These are phyloP conservation scores for Kluyveromyces siamensis DNA, from an alignment of 805 yeast species.

Conservation along the genomic window DNA sequence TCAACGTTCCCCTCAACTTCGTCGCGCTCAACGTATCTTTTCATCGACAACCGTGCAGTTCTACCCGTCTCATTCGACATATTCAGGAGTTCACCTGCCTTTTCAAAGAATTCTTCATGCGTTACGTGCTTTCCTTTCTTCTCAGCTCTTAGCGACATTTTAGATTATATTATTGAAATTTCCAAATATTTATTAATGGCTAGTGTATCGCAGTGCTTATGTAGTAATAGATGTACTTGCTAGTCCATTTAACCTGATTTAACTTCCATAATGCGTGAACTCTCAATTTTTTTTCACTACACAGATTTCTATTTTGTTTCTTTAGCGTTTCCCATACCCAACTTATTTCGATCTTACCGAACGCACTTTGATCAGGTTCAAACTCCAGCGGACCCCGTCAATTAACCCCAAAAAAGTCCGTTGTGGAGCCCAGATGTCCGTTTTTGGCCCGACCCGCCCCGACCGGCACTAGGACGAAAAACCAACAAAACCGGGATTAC, in stretches of 20 bases:
- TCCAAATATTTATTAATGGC: background rate
- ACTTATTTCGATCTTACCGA: background rate
- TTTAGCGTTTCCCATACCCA: background rate
- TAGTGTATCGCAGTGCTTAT: background rate
- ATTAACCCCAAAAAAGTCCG: background rate
- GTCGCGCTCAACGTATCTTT: conserved; percentile 23
- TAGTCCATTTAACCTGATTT: background rate
- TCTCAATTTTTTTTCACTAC: background rate
- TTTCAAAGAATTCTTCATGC: conserved; percentile 16
- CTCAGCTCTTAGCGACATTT: conserved; percentile 3
- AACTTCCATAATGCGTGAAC: background rate
- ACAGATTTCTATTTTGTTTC: background rate
- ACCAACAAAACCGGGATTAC: background rate
- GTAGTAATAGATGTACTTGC: background rate
- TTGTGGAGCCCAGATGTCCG: background rate
- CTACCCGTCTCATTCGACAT: conserved; percentile 20
- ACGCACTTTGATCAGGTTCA: background rate
- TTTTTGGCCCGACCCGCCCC: background rate
- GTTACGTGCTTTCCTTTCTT: conserved; percentile 4
- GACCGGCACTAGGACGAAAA: background rate
- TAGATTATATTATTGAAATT: background rate
- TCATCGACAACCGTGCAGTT: conserved; percentile 21
- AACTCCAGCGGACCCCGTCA: background rate
- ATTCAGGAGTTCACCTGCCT: conserved; percentile 17
- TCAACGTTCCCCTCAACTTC: conserved; percentile 33